Base-by-base conservation (phyloP, 805 yeast genomes). In the Priceomyces medius region DNA sequence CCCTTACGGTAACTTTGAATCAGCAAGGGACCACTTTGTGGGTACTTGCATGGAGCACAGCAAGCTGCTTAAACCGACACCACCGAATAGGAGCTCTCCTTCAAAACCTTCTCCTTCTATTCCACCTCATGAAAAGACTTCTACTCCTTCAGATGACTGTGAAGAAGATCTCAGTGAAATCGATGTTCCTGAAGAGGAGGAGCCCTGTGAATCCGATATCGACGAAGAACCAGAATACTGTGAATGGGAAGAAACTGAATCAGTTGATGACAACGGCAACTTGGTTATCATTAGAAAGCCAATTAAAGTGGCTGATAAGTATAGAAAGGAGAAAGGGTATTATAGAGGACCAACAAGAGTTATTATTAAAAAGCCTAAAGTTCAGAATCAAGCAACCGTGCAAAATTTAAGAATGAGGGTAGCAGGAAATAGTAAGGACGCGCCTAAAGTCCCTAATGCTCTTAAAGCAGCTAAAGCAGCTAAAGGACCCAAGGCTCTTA, bases 11-110 rank as follows among this genome's bases (percentile, higher is more conserved):
- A 55, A 47, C 14, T 72, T 67, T 45, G 63, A 63, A 43, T 58
- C 71, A n/a, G 63, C 74, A 12, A 57, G 77, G 54, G 79, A 74
- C 46, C 80, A 75, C 51, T 75, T 59, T 45, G 51, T 64, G 53
- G 79, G 78, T 0, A 71, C 78, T 3, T 75, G 80, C 41, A 47
- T 66, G 40, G 79, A 73, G 52, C 66, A 66, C 20, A 43, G 37
- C 7, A 37, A 48, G 24, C 53, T 55, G 8, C 17, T 19, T 8
- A 32, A 10, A 17, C 20, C 20, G 10, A 9, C n/a, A 27, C 33
- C 40, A 16, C 17, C 12, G 24, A 9, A 26, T 13, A 26, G 16
- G 7, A 5, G n/a, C 5, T 9, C 16, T 12, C 26, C 26, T 7
- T 23, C 26, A 10, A 23, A 10, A 10, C 34, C 13, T 9, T 12